Conservation (phyloP, 2,329 filamentous ascomycete species). For the Xylaria polymorpha region DNA sequence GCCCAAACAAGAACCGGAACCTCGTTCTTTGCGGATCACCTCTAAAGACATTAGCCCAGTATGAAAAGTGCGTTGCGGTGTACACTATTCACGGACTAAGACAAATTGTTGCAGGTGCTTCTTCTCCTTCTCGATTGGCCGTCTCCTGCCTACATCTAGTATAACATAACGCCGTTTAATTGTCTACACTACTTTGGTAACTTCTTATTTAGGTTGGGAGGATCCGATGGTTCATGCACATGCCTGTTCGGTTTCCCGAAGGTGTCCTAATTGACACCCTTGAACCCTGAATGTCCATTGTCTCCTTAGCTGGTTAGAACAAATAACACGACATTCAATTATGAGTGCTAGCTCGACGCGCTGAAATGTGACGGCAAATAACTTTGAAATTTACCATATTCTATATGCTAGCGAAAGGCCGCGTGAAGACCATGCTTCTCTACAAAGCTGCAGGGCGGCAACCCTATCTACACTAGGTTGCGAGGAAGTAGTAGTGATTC, state of each 20-base stretch:
- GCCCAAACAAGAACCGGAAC: no score
- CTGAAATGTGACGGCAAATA: neutral
- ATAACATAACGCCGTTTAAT: neutral
- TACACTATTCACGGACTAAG: neutral
- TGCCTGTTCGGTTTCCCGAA: constrained; percentile 23
- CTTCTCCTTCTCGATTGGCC: neutral
- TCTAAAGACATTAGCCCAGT: constrained; percentile 6
- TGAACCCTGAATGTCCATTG: neutral
- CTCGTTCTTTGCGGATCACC: neutral
- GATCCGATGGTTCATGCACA: constrained; percentile 14
- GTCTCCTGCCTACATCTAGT: neutral
- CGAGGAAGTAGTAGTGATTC: neutral
- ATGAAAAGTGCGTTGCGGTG: neutral
- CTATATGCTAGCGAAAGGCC: neutral
- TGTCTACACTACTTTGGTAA: neutral
- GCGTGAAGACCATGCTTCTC: neutral
- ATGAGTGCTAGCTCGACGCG: neutral
- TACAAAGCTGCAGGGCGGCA: neutral
- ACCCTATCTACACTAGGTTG: neutral
- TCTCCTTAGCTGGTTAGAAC: neutral
- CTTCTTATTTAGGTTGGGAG: constrained; percentile 13
- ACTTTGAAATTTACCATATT: neutral
- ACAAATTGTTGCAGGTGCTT: neutral
- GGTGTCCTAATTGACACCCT: neutral
- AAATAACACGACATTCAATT: neutral